These are phyloP conservation scores for Candolleomyces aberdarensis DNA, from an alignment of 768 basidiomycete genomes.

Conservation along the genomic window DNA sequence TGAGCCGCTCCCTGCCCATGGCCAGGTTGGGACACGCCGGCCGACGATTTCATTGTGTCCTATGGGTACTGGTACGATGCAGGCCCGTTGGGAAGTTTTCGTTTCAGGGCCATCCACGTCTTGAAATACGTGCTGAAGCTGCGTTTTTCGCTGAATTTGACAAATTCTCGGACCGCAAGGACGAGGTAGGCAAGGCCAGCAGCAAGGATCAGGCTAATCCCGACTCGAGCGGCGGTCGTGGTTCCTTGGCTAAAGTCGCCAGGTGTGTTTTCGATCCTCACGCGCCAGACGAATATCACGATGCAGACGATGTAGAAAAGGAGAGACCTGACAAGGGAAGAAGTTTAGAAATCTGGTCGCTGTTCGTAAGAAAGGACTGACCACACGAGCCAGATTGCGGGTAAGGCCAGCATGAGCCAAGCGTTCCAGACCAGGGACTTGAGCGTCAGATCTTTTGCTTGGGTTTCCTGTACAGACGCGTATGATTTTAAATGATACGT, in stretches of 20 bases:
- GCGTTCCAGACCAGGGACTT: conserved; percentile 51
- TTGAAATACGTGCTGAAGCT: too few relatives aligned
- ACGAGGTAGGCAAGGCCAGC: conserved; percentile 52
- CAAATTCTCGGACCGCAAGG: conserved; percentile 51
- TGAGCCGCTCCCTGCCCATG: too few relatives aligned
- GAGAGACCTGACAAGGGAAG: conserved; percentile 42
- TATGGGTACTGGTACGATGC: too few relatives aligned
- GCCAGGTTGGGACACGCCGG: too few relatives aligned
- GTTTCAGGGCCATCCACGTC: too few relatives aligned
- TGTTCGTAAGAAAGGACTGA: conserved; percentile 15
- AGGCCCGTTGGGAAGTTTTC: too few relatives aligned
- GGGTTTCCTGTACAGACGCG: conserved; percentile 43
- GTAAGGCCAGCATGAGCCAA: conserved; percentile 67
- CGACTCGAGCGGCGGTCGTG: conserved; percentile 27
- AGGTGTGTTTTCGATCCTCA: conserved; percentile 1
- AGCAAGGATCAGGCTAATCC: conserved; percentile 42
- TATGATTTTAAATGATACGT: too few relatives aligned
- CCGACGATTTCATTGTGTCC: too few relatives aligned
- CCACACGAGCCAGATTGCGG: conserved; percentile 64
- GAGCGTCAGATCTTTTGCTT: conserved; percentile 19
- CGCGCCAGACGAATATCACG: conserved; percentile 55
- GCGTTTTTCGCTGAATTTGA: conserved; percentile 39
- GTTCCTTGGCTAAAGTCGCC: neutral
- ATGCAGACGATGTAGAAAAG: conserved; percentile 56
- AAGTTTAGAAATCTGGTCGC: neutral